Evolutionary conservation across 441 rosid genomes (phyloP), one percentile per base, ranked within the genome.

Genomic region (Eutrema salsugineum): DNA sequence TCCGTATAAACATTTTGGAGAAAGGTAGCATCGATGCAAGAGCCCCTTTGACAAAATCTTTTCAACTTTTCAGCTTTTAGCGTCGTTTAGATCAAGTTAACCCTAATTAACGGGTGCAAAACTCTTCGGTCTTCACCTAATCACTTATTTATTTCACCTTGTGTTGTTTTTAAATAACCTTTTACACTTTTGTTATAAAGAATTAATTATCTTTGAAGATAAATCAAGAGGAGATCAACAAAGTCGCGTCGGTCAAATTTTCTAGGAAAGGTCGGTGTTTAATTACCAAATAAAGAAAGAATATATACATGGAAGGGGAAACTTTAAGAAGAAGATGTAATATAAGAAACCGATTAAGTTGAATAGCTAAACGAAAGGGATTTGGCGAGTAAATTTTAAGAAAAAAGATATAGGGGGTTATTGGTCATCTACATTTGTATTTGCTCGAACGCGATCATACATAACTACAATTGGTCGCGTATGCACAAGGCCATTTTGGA

Each of bases 21-120:
- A 51, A 50, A 70, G 35, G 53, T 71, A 32, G 19, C 19, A 44
- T 63, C 46, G 6, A 63, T 63, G 64, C 48, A 46, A 38, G 20
- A 64, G 40, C 47, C 44, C 17, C 1, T 56, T 27, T 47, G 5
- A 64, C 49, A 38, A 56, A 57, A 32, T 63, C 35, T 49, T 46
- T 46, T 46, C 43, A 64, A 56, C 35, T 55, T 54, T 39, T 46
- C 43, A 64, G 47, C 35, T 55, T 54, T 39, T 63, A 54, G 20
- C 0, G 71, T 72, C 44, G 36, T 22, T 56, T 55, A 42, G 30
- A 62, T 71, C 9, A 55, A 53, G 46, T 54, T 63, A 35, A 35
- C 64, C 70, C 32, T 43, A 63, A 72, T 72, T 57, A 63, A 36
- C 64, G 76, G 64, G 64, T 63, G 58, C 57, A 38, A 11, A 49